A percentile compares a stretch with the other conserved stretches of the same genome.
Conservation (phyloP, 257 asterid genomes). For the Ocimum tenuiflorum region DNA sequence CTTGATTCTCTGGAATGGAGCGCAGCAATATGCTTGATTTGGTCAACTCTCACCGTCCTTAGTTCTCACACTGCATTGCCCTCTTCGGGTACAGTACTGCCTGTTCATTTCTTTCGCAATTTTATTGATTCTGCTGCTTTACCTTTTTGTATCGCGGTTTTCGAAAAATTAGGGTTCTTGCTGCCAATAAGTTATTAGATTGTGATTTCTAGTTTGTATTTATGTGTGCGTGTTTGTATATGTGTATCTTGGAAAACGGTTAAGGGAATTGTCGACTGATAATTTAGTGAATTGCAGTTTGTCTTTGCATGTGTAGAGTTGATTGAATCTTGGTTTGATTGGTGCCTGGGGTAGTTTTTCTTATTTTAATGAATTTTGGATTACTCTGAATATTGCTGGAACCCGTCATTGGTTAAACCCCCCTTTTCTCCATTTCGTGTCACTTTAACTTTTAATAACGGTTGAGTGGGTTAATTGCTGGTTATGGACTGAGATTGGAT, state of each 20-base stretch:
- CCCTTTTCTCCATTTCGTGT: background rate
- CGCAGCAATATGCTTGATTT: conserved; percentile 26
- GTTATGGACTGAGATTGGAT: background rate
- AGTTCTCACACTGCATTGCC: conserved; percentile 22
- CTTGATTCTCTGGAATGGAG: conserved; percentile 18
- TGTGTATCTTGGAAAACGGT: background rate
- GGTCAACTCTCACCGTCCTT: conserved; percentile 16
- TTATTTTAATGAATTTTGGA: conserved; percentile 2
- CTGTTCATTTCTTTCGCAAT: background rate
- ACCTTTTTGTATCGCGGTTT: background rate
- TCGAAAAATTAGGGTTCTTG: conserved; percentile 30
- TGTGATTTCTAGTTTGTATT: background rate
- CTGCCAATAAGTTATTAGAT: background rate
- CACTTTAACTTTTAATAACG: background rate
- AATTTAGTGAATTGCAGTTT: background rate
- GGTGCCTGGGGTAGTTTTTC: background rate
- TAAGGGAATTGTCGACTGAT: background rate
- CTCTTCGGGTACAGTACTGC: conserved; percentile 17
- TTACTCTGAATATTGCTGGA: background rate
- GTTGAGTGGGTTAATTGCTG: background rate
- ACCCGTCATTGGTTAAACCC: background rate
- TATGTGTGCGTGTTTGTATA: background rate
- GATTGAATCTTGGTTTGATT: conserved; percentile 6
- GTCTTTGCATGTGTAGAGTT: conserved; percentile 19
- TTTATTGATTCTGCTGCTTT: conserved; percentile 15